These are phyloP conservation scores for Mesembryanthemum crystallinum DNA, from an alignment of 148 eudicot genomes.

Conservation along the genomic window DNA sequence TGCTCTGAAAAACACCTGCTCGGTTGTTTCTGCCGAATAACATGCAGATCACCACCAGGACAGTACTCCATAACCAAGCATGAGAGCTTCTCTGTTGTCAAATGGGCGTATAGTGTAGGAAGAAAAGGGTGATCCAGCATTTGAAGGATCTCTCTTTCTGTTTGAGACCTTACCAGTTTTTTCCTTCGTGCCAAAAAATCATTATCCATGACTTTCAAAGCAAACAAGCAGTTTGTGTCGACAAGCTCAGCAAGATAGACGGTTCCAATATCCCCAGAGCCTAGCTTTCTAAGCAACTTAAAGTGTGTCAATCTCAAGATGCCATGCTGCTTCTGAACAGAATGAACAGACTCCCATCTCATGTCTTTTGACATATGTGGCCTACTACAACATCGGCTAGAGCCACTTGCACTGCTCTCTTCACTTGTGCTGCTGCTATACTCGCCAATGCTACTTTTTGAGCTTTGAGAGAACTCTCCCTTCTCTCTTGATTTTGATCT, in stretches of 20 bases:
- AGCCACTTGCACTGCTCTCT: slow-evolving; percentile 64
- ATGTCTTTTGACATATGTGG: slow-evolving; percentile 85
- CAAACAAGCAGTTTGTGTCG: slow-evolving; percentile 64
- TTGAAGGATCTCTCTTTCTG: slow-evolving; percentile 73
- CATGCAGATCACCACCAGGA: slow-evolving; percentile 87
- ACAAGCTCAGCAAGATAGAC: slow-evolving; percentile 72
- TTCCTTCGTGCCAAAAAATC: slow-evolving; percentile 63
- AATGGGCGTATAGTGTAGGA: slow-evolving; percentile 79
- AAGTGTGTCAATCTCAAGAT: slow-evolving; percentile 59
- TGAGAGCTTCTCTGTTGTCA: slow-evolving; percentile 55
- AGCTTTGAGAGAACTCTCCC: slow-evolving; percentile 74
- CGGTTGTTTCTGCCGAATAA: slow-evolving; percentile 74
- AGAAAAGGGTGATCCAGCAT: slow-evolving; percentile 91
- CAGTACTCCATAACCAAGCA: slow-evolving; percentile 90
- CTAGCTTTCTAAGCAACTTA: slow-evolving; percentile 65
- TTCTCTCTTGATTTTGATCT: slow-evolving; percentile 50
- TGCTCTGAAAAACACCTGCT: slow-evolving; percentile 64
- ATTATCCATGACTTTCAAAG: slow-evolving; percentile 85
- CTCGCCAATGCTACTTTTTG: slow-evolving; percentile 81
- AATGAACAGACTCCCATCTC: slow-evolving; percentile 64
- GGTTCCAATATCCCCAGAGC: slow-evolving; percentile 81
- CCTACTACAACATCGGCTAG: slow-evolving; percentile 48
- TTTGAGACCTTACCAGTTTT: slow-evolving; percentile 62
- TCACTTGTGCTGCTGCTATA: slow-evolving; percentile 72
- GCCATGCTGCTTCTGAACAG: slow-evolving; percentile 42